Percentiles rank a stretch among this genome's conserved stretches.
Conservation (phyloP, 495 filamentous ascomycete species). For the Penicillium soppii region DNA sequence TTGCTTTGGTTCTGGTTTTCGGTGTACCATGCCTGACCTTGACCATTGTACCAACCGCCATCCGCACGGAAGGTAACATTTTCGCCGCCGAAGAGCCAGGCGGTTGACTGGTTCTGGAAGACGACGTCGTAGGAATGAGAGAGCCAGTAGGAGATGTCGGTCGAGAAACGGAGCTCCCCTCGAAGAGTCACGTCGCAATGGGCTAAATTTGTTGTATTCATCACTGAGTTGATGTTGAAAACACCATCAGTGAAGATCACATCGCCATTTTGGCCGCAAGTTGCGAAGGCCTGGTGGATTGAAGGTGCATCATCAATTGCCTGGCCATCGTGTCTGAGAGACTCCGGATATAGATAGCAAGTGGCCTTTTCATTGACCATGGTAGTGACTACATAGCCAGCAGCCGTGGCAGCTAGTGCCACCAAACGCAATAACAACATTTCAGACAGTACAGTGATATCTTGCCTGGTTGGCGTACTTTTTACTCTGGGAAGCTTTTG, state of each 20-base stretch:
- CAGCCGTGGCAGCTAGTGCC: constrained; percentile 7
- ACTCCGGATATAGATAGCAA: constrained; percentile 20
- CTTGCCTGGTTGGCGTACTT: too few relatives aligned
- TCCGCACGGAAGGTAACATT: constrained; percentile 34
- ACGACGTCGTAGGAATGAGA: constrained; percentile 39
- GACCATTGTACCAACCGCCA: constrained; percentile 47
- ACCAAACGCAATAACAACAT: constrained; percentile 7
- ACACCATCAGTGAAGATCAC: constrained; percentile 39
- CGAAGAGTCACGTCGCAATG: constrained; percentile 38
- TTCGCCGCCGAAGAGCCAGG: constrained; percentile 45
- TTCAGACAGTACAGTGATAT: too few relatives aligned
- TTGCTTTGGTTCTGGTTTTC: constrained; percentile 33
- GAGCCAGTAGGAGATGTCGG: constrained; percentile 46
- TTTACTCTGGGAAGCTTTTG: too few relatives aligned
- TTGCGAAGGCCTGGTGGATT: constrained; percentile 40
- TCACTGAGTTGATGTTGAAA: constrained; percentile 38
- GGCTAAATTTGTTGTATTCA: constrained; percentile 46
- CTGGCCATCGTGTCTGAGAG: constrained; percentile 14
- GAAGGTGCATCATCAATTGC: constrained; percentile 39
- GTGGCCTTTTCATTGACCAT: constrained; percentile 5
- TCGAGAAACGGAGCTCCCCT: constrained; percentile 39
- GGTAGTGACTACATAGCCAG: constrained; percentile 10
- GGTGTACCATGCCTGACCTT: constrained; percentile 48
- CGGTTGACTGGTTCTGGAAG: constrained; percentile 49
- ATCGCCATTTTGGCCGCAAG: constrained; percentile 37